Conservation (phyloP, 140 eudicot genomes). For the Erigeron philadelphicus region DNA sequence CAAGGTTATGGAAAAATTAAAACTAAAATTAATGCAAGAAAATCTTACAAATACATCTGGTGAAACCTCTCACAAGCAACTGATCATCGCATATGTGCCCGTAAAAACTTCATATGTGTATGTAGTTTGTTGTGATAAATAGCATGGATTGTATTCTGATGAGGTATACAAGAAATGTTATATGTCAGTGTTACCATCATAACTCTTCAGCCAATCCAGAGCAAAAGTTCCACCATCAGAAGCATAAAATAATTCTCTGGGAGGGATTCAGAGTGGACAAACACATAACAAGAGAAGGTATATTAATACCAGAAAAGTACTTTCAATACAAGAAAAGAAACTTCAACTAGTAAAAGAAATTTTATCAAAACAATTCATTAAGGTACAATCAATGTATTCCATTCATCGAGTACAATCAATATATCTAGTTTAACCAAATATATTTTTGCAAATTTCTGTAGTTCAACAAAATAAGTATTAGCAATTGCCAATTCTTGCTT, state of each 20-base stretch:
- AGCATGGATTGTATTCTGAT: slow-evolving; percentile 8
- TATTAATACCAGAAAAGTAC: too few species aligned
- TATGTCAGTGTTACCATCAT: slow-evolving; percentile 53
- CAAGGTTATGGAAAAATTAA: slow-evolving; percentile 17
- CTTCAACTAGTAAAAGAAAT: too few species aligned
- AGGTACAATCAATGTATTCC: too few species aligned
- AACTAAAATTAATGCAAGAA: neutral
- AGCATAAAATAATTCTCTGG: slow-evolving; percentile 78
- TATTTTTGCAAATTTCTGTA: slow-evolving; percentile 6
- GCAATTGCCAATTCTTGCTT: slow-evolving; percentile 6
- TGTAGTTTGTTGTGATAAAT: slow-evolving; percentile 12
- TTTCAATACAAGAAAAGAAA: too few species aligned
- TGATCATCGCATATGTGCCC: slow-evolving; percentile 6
- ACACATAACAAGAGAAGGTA: slow-evolving; percentile 19
- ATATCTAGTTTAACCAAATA: neutral
- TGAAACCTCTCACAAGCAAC: slow-evolving; percentile 12
- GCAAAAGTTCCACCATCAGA: slow-evolving; percentile 95
- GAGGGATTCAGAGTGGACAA: slow-evolving; percentile 10
- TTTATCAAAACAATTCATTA: too few species aligned
- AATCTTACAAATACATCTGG: neutral
- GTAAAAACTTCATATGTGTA: slow-evolving; percentile 1
- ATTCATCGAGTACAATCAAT: neutral
- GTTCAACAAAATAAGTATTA: neutral
- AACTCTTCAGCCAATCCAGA: slow-evolving; percentile 78
- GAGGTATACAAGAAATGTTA: slow-evolving; percentile 14